Base-by-base conservation (phyloP, 2,329 filamentous ascomycete species). In the Corinectria fuckeliana region DNA sequence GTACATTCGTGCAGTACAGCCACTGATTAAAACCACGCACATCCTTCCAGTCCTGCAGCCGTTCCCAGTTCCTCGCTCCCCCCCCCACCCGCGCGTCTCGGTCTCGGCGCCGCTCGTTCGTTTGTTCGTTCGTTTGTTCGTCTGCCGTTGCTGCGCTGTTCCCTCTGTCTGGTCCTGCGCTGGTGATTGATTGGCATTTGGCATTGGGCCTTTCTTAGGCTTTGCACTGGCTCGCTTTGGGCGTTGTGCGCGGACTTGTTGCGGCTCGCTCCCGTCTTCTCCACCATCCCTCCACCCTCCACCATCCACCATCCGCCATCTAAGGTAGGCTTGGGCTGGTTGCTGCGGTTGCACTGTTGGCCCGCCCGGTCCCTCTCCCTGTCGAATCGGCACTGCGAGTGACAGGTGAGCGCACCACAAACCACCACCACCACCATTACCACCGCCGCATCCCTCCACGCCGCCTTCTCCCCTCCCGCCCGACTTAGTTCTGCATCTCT, bases 271-370 rank as follows among this genome's bases (percentile, higher is more conserved):
- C 52, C 52, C 42, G 48, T 38, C 50, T 44, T 18, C 32, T 9
- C 32, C 6, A 16, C n/a, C n/a, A n/a, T n/a, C n/a, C n/a, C n/a
- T n/a, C n/a, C n/a, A n/a, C n/a, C n/a, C 50, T 59, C 56, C 56
- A 59, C 56, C 56, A 54, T 44, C 53, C n/a, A n/a, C n/a, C n/a
- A 44, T 59, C 56, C 56, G 55, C 56, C 56, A 54, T 44, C 53
- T n/a, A n/a, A n/a, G n/a, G n/a, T 50, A 16, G 44, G 45, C 34
- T 50, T 52, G 42, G 51, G 52, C 45, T 52, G 64, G 68, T 71
- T 71, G 69, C 69, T 71, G 65, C 61, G 69, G 65, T 67, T 67
- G 68, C 69, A 60, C 45, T 45, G 54, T 65, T 70, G 64, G 58
- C 64, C 66, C 60, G 39, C 57, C 58, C 51, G 38, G 54, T 38